Evolutionary conservation across 1,284 basidiomycete genomes (phyloP), one percentile per base, ranked within the genome.

Genomic region (Trichosporon ovoides): DNA sequence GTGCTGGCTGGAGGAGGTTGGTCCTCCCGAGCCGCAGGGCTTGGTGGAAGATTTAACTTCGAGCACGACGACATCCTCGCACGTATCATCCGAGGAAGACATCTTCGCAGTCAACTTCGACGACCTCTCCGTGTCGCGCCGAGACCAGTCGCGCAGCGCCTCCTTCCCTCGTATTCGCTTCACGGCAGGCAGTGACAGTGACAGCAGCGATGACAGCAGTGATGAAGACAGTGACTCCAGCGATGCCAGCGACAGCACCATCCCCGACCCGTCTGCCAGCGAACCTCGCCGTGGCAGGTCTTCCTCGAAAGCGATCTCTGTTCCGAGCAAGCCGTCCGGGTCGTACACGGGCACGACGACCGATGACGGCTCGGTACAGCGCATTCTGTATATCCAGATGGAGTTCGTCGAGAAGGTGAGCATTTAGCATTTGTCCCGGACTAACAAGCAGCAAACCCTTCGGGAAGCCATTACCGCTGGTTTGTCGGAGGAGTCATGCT

Each of bases 401-500:
- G 76, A 77, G 63, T 77, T 74, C 58, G 75, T 77, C 4, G 75
- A 77, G 58, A 77, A 77, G 61, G 69, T 68, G 16, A 46, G 66
- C 53, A 38, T 16, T 9, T 11, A n/a, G 19, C 16, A n/a, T 16
- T 11, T 11, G 18, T 11, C 36, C 49, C 53, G n/a, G n/a, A n/a
- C n/a, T n/a, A 16, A 48, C 22, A 10, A 6, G 5, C 36, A 71
- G 68, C 71, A 74, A 63, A 74, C 71, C 0, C 58, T 74, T 3
- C 65, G 71, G 9, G 69, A 92, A 85, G 81, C 87, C 33, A 85
- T 95, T 48, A 85, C 86, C 16, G 87, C 90, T 65, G 88, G 88
- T 0, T 77, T 95, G 3, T 81, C 82, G 0, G 89, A 91, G 74
- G 85, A 90, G 49, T 90, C 95, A 63, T 85, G 86, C 0, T 97